Evolutionary conservation across 1,284 basidiomycete species (phyloP), one percentile per base, ranked within the genome.

Genomic region (Cystobasidium slooffiae): DNA sequence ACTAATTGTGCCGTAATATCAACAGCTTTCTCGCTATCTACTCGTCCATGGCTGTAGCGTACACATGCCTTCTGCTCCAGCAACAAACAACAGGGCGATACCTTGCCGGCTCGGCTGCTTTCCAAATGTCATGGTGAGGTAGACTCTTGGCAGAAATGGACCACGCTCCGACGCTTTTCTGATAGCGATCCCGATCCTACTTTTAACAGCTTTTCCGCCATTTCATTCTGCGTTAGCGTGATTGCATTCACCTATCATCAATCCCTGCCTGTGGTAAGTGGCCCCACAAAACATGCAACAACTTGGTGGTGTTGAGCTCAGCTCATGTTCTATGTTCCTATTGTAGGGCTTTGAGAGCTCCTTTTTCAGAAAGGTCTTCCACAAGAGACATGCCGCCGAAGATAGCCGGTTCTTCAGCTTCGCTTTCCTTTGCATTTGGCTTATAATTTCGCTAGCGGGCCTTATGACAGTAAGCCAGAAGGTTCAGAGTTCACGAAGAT

Each of bases 191-290:
- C 22, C 2, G 3, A 18, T 55, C 22, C 14, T 7, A 9, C n/a
- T 39, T 39, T 6, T 3, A 6, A 0, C 52, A 65, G 70, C 47
- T 73, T 73, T 39, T 41, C 51, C 10, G 51, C 52, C 39, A 44
- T 73, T 6, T 66, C 70, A 0, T 46, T 24, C 37, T 65, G 62
- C 44, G 53, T 66, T 12, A 73, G 70, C 37, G 63, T 73, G 18
- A 53, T 65, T 8, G 62, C 59, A 5, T 73, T 66, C 53, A 66
- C 70, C 10, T 73, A 73, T 44, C 63, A 73, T 53, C 70, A 73
- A 43, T 56, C 49, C 12, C 39, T 73, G 49, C 70, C 70, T 20
- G 70, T 73, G 18, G 70, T 72, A 14, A 72, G 69, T 51, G n/a
- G 31, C 31, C 5, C 9, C 1, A 22, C 18, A 9, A 51, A 12